Evolutionary conservation across 1,139 yeast species (phyloP).

Genomic region (Magnusiomyces ingens): DNA sequence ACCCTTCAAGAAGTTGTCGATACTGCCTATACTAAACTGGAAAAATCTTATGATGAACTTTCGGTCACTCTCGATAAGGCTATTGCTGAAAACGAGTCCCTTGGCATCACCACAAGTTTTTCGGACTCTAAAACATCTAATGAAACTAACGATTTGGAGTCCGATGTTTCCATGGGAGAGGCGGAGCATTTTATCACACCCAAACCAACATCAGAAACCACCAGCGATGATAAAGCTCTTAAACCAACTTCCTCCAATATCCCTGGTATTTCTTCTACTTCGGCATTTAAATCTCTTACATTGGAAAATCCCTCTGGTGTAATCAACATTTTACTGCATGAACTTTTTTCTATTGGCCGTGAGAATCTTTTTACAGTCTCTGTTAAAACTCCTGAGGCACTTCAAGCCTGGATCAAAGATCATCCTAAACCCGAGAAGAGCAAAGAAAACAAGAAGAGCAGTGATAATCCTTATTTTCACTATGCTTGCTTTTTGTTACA

Average conservation of each 20-base stretch:
- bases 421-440: constrained; percentile 24
- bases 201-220: not conserved
- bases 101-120: too few species aligned
- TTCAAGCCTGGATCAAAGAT: constrained; percentile 18
- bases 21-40: not conserved
- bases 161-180: constrained; percentile 17
- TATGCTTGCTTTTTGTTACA: constrained; percentile 66
- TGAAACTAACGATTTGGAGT: constrained; percentile 12
- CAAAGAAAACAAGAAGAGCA: constrained; percentile 23
- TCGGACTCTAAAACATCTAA: not conserved
- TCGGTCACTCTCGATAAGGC: not conserved
- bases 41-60: not conserved
- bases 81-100: not conserved
- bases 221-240: not conserved
- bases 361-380: constrained; percentile 28
- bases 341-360: constrained; percentile 45
- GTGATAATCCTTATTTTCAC: constrained; percentile 46
- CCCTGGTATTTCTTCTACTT: not conserved
- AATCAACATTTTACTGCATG: constrained; percentile 53
- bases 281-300: constrained; percentile 5
- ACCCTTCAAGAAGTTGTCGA: not conserved
- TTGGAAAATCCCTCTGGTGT: constrained; percentile 46
- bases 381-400: constrained; percentile 21
- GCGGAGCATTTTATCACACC: constrained; percentile 1
- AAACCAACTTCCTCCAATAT: not conserved